Evolutionary conservation across 2,329 filamentous ascomycete species (phyloP).

Genomic region (Claviceps maximensis): DNA sequence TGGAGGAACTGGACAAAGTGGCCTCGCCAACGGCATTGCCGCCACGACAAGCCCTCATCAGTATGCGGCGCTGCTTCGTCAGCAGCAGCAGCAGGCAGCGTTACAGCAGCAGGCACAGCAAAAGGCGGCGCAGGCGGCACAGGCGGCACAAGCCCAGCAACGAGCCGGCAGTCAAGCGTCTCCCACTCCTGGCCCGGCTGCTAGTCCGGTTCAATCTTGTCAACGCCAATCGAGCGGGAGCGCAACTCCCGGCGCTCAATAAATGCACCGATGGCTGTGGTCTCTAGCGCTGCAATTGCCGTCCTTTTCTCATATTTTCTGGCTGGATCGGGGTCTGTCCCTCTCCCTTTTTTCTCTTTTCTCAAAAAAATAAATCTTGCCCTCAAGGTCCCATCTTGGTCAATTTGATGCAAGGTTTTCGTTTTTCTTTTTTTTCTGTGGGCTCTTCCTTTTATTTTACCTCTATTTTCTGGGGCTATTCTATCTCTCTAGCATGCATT

Average conservation of each 20-base stretch:
- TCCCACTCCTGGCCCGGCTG: constrained; percentile 10
- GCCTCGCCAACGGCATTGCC: constrained; percentile 34
- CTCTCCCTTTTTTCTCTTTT: not conserved
- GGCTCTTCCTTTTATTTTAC: not conserved
- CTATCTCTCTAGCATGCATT: not conserved
- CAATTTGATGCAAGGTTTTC: not conserved
- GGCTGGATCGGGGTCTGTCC: no score
- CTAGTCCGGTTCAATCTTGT: constrained; percentile 12
- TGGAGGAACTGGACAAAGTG: constrained; percentile 33
- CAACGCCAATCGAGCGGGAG: constrained; percentile 27
- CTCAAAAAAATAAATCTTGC: no score
- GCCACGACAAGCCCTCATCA: constrained; percentile 42
- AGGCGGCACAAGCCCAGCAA: constrained; percentile 17
- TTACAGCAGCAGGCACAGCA: constrained; percentile 17
- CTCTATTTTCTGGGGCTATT: not conserved
- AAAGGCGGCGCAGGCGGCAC: constrained; percentile 15
- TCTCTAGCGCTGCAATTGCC: not conserved
- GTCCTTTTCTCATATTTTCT: not conserved
- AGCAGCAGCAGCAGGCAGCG: constrained; percentile 35
- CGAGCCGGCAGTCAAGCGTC: constrained; percentile 13
- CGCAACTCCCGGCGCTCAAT: constrained; percentile 17
- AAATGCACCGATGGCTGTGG: not conserved
- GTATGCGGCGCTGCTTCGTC: constrained; percentile 44
- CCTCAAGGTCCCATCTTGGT: not conserved
- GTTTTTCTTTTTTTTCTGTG: not conserved